These are phyloP conservation scores for Coniochaeta prunicola DNA, from an alignment of 2,329 filamentous ascomycete species.

Conservation along the genomic window DNA sequence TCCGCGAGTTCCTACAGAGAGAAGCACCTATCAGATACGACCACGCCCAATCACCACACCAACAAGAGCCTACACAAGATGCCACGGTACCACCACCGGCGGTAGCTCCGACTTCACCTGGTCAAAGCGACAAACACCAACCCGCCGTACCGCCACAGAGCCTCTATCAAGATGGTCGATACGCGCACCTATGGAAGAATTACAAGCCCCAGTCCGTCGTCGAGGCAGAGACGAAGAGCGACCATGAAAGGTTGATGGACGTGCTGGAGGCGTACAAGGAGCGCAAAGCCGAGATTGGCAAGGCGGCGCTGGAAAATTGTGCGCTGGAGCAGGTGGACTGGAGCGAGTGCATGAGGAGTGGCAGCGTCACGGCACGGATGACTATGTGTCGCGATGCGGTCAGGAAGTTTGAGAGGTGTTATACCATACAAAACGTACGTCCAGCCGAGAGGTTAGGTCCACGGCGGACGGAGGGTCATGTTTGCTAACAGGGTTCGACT, in stretches of 20 bases:
- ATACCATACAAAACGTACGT: slow-evolving; percentile 71
- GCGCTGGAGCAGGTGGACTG: slow-evolving; percentile 78
- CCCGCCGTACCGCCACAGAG: slow-evolving; percentile 38
- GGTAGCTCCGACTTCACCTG: slow-evolving; percentile 8
- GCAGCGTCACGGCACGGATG: slow-evolving; percentile 59
- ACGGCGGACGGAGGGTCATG: background rate
- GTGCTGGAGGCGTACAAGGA: slow-evolving; percentile 81
- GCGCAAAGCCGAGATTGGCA: slow-evolving; percentile 68
- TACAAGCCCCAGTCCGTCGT: slow-evolving; percentile 70
- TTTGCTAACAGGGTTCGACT: background rate
- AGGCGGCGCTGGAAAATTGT: slow-evolving; percentile 88
- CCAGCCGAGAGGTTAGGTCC: background rate
- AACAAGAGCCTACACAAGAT: background rate
- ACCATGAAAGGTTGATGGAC: slow-evolving; percentile 73
- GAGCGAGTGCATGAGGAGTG: slow-evolving; percentile 72
- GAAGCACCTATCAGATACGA: slow-evolving; percentile 70
- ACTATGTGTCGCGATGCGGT: slow-evolving; percentile 79
- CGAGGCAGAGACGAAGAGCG: slow-evolving; percentile 61
- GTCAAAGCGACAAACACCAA: slow-evolving; percentile 4
- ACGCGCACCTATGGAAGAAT: slow-evolving; percentile 85
- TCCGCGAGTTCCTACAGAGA: slow-evolving; percentile 77
- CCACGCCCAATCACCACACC: slow-evolving; percentile 12
- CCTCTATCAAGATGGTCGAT: slow-evolving; percentile 53
- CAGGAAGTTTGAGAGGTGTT: slow-evolving; percentile 75
- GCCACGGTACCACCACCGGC: slow-evolving; percentile 12